Evolutionary conservation across 208 protist species (phyloP).

Genomic region (Wallacemonas sp.): DNA sequence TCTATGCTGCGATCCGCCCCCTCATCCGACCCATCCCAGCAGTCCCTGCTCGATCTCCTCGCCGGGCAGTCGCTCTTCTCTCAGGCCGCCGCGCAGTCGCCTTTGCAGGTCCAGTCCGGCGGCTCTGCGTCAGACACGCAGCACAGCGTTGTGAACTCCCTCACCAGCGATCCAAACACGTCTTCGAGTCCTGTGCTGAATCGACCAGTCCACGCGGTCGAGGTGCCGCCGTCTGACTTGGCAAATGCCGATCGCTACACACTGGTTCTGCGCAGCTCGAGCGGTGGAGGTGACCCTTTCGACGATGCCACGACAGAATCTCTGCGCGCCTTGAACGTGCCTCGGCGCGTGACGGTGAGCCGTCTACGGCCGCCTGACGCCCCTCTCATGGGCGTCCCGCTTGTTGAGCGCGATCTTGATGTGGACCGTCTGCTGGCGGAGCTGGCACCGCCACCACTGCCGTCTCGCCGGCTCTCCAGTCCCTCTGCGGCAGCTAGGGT

Average conservation of each 20-base stretch:
- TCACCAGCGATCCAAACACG: neutral
- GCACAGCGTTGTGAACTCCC: neutral
- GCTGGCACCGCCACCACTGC: constrained; percentile 1
- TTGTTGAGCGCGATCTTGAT: constrained; percentile 36
- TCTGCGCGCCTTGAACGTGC: neutral
- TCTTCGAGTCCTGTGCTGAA: constrained; percentile 7
- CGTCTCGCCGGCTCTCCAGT: neutral
- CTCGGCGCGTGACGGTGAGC: constrained; percentile 22
- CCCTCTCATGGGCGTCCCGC: constrained; percentile 38
- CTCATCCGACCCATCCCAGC: neutral
- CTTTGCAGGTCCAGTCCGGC: too few relatives aligned
- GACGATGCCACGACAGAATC: neutral
- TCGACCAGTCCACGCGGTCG: constrained; percentile 7
- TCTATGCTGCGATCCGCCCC: constrained; percentile 28
- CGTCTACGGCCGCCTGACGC: constrained; percentile 56
- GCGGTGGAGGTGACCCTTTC: neutral
- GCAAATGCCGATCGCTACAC: constrained; percentile 6
- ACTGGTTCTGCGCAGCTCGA: neutral
- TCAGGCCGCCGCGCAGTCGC: neutral
- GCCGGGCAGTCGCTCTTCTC: constrained; percentile 7
- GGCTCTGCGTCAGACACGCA: too few relatives aligned
- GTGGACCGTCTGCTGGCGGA: constrained; percentile 9
- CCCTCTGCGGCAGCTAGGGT: too few relatives aligned
- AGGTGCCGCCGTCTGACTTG: too few relatives aligned
- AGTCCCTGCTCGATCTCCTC: constrained; percentile 14